Evolutionary conservation across 768 basidiomycete species (phyloP), one percentile per base, ranked within the genome.

Genomic region (Kondoa subrosea): DNA sequence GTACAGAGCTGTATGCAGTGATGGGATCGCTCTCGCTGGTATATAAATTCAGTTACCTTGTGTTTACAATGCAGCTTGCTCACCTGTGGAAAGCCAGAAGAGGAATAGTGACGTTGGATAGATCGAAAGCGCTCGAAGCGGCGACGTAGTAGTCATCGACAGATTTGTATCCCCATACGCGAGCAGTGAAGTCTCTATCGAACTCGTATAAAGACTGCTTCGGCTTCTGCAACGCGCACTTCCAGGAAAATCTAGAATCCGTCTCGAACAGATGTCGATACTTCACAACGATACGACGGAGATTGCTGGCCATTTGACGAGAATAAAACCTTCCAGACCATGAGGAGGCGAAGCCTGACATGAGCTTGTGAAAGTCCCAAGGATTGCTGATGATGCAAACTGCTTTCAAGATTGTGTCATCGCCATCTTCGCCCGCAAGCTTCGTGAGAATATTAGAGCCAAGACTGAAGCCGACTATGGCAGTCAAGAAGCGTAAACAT

Each of bases 391-490:
- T 78, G 21, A 81, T 83, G 77, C 85, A 85, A 32, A 83, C 87
- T 2, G 85, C 83, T 65, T 77, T 77, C 34, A 91, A 76, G 68
- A 86, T 82, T 73, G 83, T 83, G 27, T 79, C 73, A 34, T 80
- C 79, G 17, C 87, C 85, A 75, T 93, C 87, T 77, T 93, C 87
- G 3, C 87, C 90, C 64, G 92, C 78, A 76, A 95, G 95, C 70
- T 89, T 82, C 34, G 90, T 87, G 72, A 97, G 78, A 34, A 96
- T 87, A 75, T 89, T 90, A 57, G 91, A 88, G 57, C 93, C 95
- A 40, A 99, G 83, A 2, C 91, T 95, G 80, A 93, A 97, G 4
- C 92, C 90, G 12, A 95, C 77, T 16, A n/a, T n/a, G n/a, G n/a
- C n/a, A n/a, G n/a, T n/a, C n/a, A n/a, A n/a, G n/a, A n/a, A n/a